Evolutionary conservation across 2,329 filamentous ascomycete species (phyloP), one percentile per base, ranked within the genome.

Genomic region (Apiospora marii): DNA sequence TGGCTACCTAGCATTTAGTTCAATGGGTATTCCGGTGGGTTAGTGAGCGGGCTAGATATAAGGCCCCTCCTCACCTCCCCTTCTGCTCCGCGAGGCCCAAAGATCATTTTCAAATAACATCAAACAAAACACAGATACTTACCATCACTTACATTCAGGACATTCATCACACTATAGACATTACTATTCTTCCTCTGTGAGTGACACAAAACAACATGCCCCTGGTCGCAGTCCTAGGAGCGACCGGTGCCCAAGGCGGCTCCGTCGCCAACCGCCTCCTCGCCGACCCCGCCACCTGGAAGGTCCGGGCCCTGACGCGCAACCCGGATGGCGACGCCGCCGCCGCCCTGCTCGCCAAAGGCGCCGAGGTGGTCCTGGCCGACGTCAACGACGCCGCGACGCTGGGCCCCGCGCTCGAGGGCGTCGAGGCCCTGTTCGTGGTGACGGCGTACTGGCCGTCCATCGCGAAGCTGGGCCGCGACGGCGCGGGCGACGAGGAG

Each of bases 381-480:
- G 76, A 80, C 46, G 68, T 78, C 19, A 73, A 76, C 37, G 70
- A 75, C 14, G 68, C 72, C 2, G 67, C 34, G 1, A 70, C 76
- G 0, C 74, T 81, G 3, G 19, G 10, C 3, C 46, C 70, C 1
- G 79, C 79, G 2, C 76, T 81, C 30, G 30, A 73, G 13, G 78
- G 76, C 37, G 75, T 76, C 37, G n/a, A 74, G 4, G 77, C 76
- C 24, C 73, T 82, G 67, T 82, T 80, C 46, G 75, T 74, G 1
- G 77, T 81, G 10, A 82, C 75, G 27, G 77, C 81, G 74, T 81
- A 77, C 70, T 79, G 76, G 75, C 74, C 67, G 67, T 75, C 75
- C 16, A 72, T 78, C 53, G 16, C 51, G 37, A 30, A 61, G 24
- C 71, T 71, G 14, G 71, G 70, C 27, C 43, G 49, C 24, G 72